Conservation (phyloP, 768 basidiomycete species). For the Pleurotus salmoneostramineus region DNA sequence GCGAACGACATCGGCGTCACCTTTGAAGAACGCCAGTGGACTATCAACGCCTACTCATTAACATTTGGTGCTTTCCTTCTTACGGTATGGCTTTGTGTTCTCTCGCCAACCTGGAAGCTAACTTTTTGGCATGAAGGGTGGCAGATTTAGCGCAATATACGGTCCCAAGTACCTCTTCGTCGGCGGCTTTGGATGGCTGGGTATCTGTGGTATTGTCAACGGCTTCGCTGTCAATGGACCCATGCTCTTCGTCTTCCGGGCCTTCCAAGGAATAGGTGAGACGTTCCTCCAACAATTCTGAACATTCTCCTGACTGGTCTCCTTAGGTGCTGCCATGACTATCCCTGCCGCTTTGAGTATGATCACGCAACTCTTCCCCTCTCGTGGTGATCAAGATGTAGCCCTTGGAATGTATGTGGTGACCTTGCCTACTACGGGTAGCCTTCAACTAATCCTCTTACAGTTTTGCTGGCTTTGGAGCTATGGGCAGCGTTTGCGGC, state of each 20-base stretch:
- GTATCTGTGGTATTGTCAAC: slow-evolving; percentile 34
- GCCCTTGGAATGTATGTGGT: slow-evolving; percentile 27
- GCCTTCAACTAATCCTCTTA: slow-evolving; percentile 15
- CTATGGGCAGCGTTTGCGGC: slow-evolving; percentile 28
- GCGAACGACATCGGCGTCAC: slow-evolving; percentile 11
- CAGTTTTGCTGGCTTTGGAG: slow-evolving; percentile 42
- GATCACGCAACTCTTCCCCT: slow-evolving; percentile 44
- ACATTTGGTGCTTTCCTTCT: slow-evolving; percentile 34
- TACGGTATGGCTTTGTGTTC: slow-evolving; percentile 6
- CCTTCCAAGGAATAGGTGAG: slow-evolving; percentile 41
- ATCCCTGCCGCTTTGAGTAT: slow-evolving; percentile 43
- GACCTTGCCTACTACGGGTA: not conserved
- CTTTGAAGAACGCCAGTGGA: slow-evolving; percentile 24
- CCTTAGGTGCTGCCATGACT: slow-evolving; percentile 25
- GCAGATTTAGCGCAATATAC: slow-evolving; percentile 27
- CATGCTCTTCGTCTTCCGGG: slow-evolving; percentile 42
- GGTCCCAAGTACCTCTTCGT: slow-evolving; percentile 35
- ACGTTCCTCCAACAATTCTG: not conserved
- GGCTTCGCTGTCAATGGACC: slow-evolving; percentile 41
- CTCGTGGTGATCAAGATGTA: slow-evolving; percentile 36
- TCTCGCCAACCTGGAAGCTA: not conserved
- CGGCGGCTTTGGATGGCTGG: slow-evolving; percentile 32
- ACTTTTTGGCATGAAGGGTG: slow-evolving; percentile 17
- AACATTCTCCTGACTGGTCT: not conserved
- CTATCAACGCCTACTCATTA: slow-evolving; percentile 31